Percentiles rank a stretch among this genome's conserved stretches.
These are phyloP conservation scores for Fusarium sp. DNA, from an alignment of 2,329 filamentous ascomycete species.

Conservation along the genomic window DNA sequence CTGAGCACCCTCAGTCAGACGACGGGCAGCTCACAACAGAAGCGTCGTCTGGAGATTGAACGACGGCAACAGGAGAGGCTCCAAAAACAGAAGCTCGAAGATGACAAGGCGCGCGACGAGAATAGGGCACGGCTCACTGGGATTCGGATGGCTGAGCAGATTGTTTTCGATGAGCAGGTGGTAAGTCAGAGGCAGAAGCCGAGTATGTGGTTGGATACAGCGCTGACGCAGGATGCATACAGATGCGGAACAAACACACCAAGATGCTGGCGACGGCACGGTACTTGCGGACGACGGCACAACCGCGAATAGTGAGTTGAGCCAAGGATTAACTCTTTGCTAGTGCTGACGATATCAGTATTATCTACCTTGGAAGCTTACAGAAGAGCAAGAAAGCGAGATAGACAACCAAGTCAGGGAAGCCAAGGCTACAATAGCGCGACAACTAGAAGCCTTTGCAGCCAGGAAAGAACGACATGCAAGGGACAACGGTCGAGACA, in stretches of 20 bases:
- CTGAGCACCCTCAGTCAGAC: slow-evolving; percentile 83
- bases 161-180: slow-evolving; percentile 78
- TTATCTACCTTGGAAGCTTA: slow-evolving; percentile 86
- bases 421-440: slow-evolving; percentile 71
- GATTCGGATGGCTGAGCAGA: slow-evolving; percentile 75
- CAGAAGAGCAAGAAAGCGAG: slow-evolving; percentile 73
- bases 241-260: slow-evolving; percentile 82
- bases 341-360: slow-evolving; percentile 64
- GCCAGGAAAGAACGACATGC: slow-evolving; percentile 55
- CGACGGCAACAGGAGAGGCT: slow-evolving; percentile 82
- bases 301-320: slow-evolving; percentile 78
- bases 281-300: slow-evolving; percentile 77
- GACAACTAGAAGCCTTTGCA: slow-evolving; percentile 74
- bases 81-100: slow-evolving; percentile 77
- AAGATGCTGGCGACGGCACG: slow-evolving; percentile 78
- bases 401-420: slow-evolving; percentile 79
- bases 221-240: slow-evolving; percentile 52
- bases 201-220: neutral
- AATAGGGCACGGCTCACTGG: slow-evolving; percentile 71
- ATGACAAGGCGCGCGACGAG: slow-evolving; percentile 74
- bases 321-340: neutral
- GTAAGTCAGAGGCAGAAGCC: slow-evolving; percentile 62
- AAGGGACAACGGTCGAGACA: slow-evolving; percentile 36
- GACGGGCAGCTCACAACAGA: slow-evolving; percentile 71
- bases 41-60: slow-evolving; percentile 83